Percentiles rank a stretch among this genome's conserved stretches.
Conservation (phyloP, 2,329 filamentous ascomycete genomes). For the Ophiocordyceps robertsii region DNA sequence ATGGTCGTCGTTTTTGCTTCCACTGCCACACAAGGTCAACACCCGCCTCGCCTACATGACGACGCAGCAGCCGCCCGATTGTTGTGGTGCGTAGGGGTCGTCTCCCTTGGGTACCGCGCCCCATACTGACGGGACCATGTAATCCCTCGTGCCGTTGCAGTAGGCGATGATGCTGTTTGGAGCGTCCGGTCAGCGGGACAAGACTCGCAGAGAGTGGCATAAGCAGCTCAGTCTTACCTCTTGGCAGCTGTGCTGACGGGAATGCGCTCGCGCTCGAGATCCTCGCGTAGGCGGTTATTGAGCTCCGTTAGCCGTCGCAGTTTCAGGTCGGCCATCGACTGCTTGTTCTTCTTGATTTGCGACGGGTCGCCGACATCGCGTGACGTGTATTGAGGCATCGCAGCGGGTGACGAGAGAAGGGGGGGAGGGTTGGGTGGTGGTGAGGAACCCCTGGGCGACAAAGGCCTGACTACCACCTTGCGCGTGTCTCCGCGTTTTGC, state of each 20-base stretch:
- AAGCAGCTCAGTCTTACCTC: slow-evolving; percentile 41
- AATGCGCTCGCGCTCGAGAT: slow-evolving; percentile 88
- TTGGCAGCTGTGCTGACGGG: slow-evolving; percentile 88
- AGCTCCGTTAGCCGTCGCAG: slow-evolving; percentile 90
- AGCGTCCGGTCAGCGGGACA: slow-evolving; percentile 1
- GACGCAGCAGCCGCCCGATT: slow-evolving; percentile 82
- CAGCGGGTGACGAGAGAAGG: slow-evolving; percentile 16
- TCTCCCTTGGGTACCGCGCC: slow-evolving; percentile 87
- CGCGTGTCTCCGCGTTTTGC: neutral
- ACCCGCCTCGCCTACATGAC: slow-evolving; percentile 58
- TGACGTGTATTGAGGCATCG: slow-evolving; percentile 54
- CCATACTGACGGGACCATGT: slow-evolving; percentile 98
- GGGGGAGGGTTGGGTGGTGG: neutral
- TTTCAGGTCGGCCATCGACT: slow-evolving; percentile 98
- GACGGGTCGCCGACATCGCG: slow-evolving; percentile 54
- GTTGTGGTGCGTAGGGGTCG: slow-evolving; percentile 96
- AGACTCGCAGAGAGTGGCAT: too few relatives aligned
- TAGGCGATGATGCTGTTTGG: slow-evolving; percentile 78
- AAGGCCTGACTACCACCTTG: neutral
- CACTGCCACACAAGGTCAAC: neutral
- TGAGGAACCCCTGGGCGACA: neutral
- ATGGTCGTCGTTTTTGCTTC: neutral
- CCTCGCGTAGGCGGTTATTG: slow-evolving; percentile 90
- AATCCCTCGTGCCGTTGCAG: slow-evolving; percentile 95
- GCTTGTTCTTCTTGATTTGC: slow-evolving; percentile 82